These are phyloP conservation scores for Sporothrix schenckii DNA, from an alignment of 2,329 filamentous ascomycete genomes.

Conservation along the genomic window DNA sequence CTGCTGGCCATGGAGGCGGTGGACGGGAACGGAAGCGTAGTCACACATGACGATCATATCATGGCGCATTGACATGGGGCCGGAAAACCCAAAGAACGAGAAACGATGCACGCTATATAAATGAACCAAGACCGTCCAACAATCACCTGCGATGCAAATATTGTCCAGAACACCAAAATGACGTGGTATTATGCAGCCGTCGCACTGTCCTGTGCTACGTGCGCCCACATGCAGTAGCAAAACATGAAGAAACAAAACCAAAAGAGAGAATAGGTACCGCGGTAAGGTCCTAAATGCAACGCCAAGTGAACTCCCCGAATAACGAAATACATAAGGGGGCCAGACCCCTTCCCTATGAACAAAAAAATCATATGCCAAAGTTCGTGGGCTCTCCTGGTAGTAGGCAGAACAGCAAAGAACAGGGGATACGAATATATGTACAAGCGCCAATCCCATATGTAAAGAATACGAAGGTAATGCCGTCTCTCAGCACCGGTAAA, in stretches of 20 bases:
- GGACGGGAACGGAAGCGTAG: background rate
- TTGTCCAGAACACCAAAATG: background rate
- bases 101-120: background rate
- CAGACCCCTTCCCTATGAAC: background rate
- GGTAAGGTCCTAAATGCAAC: background rate
- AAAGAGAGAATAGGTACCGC: background rate
- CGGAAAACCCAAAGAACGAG: background rate
- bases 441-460: constrained; percentile 5
- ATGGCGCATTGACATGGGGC: background rate
- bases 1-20: background rate
- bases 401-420: background rate
- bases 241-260: background rate
- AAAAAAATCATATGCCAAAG: constrained; percentile 3
- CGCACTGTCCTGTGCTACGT: constrained; percentile 7
- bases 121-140: background rate
- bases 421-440: constrained; percentile 2
- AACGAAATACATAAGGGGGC: background rate
- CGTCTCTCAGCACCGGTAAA: background rate
- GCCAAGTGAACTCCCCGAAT: background rate
- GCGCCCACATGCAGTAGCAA: constrained; percentile 23
- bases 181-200: constrained; percentile 21
- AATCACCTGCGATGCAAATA: background rate
- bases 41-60: background rate
- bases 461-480: background rate
- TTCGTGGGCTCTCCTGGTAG: background rate